These are phyloP conservation scores for Dactylonectria estremocensis DNA, from an alignment of 2,329 filamentous ascomycete genomes.

Conservation along the genomic window DNA sequence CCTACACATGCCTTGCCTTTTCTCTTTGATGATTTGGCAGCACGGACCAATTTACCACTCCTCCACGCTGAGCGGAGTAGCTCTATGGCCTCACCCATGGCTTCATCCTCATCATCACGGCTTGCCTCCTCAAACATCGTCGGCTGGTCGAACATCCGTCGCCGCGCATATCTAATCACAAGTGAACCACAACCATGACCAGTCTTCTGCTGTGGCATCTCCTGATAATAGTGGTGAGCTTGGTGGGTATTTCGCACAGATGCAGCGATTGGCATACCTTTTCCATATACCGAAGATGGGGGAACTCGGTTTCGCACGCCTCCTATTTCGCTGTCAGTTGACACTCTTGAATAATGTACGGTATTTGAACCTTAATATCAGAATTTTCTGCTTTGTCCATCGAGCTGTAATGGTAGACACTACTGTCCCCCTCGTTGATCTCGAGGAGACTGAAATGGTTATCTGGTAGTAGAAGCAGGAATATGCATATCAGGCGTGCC, in stretches of 20 bases:
- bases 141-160: background rate
- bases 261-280: background rate
- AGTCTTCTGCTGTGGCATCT: background rate
- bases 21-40: background rate
- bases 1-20: background rate
- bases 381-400: conserved; percentile 1
- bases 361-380: background rate
- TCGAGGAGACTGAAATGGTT: conserved; percentile 6
- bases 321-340: background rate
- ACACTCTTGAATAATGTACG: background rate
- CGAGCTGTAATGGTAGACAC: background rate
- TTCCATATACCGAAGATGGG: background rate
- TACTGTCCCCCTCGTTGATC: conserved; percentile 4
- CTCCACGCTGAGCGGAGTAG: background rate
- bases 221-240: background rate
- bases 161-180: conserved; percentile 7
- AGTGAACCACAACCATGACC: conserved; percentile 1
- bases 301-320: background rate
- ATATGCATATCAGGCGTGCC: background rate
- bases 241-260: no score
- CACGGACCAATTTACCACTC: background rate
- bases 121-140: background rate
- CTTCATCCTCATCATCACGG: background rate
- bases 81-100: background rate
- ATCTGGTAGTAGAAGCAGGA: background rate